Conservation (phyloP, 352 stramenopile species). For the Lagenidium giganteum region DNA sequence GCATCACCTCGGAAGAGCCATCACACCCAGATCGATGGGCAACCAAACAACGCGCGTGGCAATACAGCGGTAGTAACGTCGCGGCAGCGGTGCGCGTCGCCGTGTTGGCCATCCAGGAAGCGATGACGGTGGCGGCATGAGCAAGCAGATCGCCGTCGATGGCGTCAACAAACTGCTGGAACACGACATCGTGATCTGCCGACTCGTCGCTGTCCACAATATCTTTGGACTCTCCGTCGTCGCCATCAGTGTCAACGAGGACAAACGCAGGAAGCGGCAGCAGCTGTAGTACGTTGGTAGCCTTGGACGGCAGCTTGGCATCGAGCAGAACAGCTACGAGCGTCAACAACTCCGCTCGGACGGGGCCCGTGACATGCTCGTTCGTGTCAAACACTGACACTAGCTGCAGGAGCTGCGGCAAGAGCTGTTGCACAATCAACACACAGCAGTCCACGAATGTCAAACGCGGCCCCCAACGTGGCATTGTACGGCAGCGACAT, state of each 20-base stretch:
- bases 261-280: conserved; percentile 58
- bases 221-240: conserved; percentile 22
- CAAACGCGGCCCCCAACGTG: too few species aligned
- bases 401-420: conserved; percentile 9
- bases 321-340: conserved; percentile 60
- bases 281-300: conserved; percentile 40
- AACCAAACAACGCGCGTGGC: too few species aligned
- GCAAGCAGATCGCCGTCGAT: background rate
- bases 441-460: background rate
- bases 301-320: conserved; percentile 27
- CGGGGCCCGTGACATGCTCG: background rate
- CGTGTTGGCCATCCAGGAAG: background rate
- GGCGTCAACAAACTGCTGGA: too few species aligned
- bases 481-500: too few species aligned
- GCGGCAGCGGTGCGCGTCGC: too few species aligned
- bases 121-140: background rate
- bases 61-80: too few species aligned
- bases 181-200: too few species aligned
- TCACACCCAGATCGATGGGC: too few species aligned
- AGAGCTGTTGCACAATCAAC: conserved; percentile 36
- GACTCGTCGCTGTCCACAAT: conserved; percentile 17
- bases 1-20: too few species aligned
- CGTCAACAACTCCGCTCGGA: conserved; percentile 32
- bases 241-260: conserved; percentile 30
- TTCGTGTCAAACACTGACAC: background rate